Base-by-base conservation (phyloP, 1,284 basidiomycete species). In the Bjerkandera adusta region DNA sequence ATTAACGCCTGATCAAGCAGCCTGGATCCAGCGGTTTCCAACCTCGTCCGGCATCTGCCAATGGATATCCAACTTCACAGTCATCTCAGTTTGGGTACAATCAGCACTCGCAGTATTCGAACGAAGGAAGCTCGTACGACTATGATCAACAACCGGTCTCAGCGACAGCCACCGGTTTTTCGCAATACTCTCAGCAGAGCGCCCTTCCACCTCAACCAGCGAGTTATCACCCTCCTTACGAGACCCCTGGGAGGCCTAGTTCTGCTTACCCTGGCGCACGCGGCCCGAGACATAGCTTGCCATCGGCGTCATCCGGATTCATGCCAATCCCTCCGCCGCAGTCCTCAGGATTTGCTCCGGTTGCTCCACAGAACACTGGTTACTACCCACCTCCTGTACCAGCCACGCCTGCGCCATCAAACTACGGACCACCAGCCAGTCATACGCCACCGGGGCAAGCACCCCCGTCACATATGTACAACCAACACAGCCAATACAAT, bases 261-360 rank as follows among this genome's bases (percentile, higher is more conserved):
- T 63, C 57, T 8, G 35, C 57, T 0, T 51, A 56, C 20, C 57
- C 58, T 47, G 57, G 55, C 11, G 38, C 38, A 24, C 45, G 45
- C 10, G 76, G 75, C 33, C 77, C 81, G n/a, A 71, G 85, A 45
- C 79, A 83, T 53, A 87, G 81, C 55, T 66, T 87, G 50, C 83
- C 85, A 15, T 59, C 77, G 1, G 67, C 79, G 13, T 79, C 83
- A 0, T 85, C 86, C 13, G 85, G 85, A n/a, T 89, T 87, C 56
- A 66, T 77, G 49, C 64, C 66, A 12, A 54, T 68, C 21, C 55
- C 60, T 12, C 56, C 59, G 13, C 59, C 64, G 5, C 58, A 59
- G 18, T 56, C 67, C 8, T 66, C 66, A 12, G 58, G 64, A 10
- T 65, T 67, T 41, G 48, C 60, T 4, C 54, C 63, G 6, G 37